Base-by-base conservation (phyloP, 2,329 filamentous ascomycete species). In the Cordyceps javanica region DNA sequence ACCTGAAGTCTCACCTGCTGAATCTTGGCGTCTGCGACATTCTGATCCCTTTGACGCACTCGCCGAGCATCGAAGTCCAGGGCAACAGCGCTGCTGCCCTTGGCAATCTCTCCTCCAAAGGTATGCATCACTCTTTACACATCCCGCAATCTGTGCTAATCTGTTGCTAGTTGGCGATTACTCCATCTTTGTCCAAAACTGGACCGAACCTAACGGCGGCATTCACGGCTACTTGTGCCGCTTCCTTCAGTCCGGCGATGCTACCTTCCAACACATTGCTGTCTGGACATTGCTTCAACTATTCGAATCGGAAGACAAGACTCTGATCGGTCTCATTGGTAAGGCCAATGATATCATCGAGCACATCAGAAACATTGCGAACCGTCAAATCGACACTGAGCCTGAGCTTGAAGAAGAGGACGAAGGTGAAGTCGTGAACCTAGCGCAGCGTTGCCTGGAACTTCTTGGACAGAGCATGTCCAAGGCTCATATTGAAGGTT, bases 201-300 rank as follows among this genome's bases (percentile, higher is more conserved):
- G 94, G 94, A 86, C 82, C 19, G 88, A 96, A 66, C 94, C 94
- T 2, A 89, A 91, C 61, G 94, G 91, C 46, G 94, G 94, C 46
- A 96, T 99, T 60, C 92, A 97, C 69, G 94, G 94, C 55, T 99
- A 99, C 69, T 81, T 99, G 36, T 89, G 87, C 66, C 87, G 93
- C 56, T 99, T 99, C 79, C 81, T 99, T 19, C 90, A 89, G 45
- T 97, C 91, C 62, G 93, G 92, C 41, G 94, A 99, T 69, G 87
- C 94, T 1, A 99, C 94, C 0, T 99, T 99, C 79, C 94, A 99
- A 73, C 94, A 99, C 70, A 99, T 99, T 68, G 94, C 94, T 52
- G 96, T 97, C 62, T 99, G 94, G 94, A 99, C 94, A 1, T 76
- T 99, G 49, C 82, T 99, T 3, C 94, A 99, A 70, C 82, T 99